Conservation (phyloP, 208 protist species). For the Leishmania lainsoni region DNA sequence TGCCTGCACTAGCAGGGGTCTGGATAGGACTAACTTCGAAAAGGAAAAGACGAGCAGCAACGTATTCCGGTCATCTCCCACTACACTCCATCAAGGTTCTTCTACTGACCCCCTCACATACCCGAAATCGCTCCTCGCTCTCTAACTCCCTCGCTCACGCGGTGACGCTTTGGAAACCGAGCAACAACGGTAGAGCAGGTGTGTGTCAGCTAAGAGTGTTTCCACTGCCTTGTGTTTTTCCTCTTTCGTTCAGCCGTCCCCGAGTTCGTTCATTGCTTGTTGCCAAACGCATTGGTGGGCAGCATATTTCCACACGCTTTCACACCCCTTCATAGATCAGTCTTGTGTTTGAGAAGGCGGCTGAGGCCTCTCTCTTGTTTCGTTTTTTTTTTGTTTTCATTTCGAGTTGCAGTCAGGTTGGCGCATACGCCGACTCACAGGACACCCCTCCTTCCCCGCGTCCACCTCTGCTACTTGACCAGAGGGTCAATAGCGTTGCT, state of each 20-base stretch:
- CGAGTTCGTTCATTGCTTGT: background rate
- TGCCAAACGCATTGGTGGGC: background rate
- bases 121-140: background rate
- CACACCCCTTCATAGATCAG: background rate
- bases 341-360: background rate
- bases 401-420: background rate
- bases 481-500: background rate
- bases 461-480: background rate
- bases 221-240: background rate
- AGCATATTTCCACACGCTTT: background rate
- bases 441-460: background rate
- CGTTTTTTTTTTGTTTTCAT: background rate
- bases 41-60: background rate
- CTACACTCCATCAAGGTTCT: background rate
- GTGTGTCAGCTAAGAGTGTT: background rate
- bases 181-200: background rate
- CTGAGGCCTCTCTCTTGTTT: background rate
- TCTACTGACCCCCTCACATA: background rate
- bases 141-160: background rate
- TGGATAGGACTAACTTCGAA: background rate
- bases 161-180: background rate
- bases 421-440: background rate
- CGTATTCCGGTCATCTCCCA: background rate
- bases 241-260: background rate
- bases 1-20: background rate